phyloP scores from a whole-genome alignment of 2,329 filamentous ascomycete species.

The Xylaria digitata region DNA sequence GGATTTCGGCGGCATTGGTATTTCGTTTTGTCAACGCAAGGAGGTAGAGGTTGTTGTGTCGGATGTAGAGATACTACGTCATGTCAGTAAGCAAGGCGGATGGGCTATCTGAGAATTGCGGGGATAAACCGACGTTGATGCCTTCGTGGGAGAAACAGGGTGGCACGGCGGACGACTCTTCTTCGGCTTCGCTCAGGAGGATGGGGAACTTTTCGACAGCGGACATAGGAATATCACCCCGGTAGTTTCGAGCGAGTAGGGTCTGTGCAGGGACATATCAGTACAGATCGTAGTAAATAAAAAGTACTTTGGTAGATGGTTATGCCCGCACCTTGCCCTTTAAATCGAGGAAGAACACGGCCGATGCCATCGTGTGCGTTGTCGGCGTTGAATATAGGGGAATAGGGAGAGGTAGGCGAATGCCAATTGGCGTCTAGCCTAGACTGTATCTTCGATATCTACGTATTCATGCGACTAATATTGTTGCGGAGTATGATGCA shows the following conservation, averaged over 20 bases:
- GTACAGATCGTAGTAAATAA: not conserved
- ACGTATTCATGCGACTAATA: conserved; percentile 30
- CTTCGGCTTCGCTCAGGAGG: conserved; percentile 96
- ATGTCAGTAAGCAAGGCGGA: conserved; percentile 27
- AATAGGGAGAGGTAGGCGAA: conserved; percentile 40
- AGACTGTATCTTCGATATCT: conserved; percentile 37
- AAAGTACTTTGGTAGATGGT: not conserved
- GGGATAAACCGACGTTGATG: conserved; percentile 80
- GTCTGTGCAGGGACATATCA: conserved; percentile 68
- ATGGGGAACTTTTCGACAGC: conserved; percentile 98
- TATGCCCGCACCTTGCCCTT: conserved; percentile 91
- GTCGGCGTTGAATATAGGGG: conserved; percentile 43
- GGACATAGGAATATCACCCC: conserved; percentile 98
- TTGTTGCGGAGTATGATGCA: conserved; percentile 21
- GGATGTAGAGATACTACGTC: conserved; percentile 94
- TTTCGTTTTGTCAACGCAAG: conserved; percentile 98
- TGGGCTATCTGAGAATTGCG: too few species aligned
- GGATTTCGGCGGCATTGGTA: conserved; percentile 97
- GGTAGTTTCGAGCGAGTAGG: conserved; percentile 97
- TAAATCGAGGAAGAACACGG: conserved; percentile 97
- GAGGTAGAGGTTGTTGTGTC: conserved; percentile 98
- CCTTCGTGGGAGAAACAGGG: conserved; percentile 99
- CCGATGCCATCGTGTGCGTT: conserved; percentile 83
- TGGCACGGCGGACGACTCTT: conserved; percentile 96
- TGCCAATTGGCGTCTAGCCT: conserved; percentile 50